Evolutionary conservation across 805 yeast genomes (phyloP), one percentile per base, ranked within the genome.

Genomic region (Pichia sporocuriosa): DNA sequence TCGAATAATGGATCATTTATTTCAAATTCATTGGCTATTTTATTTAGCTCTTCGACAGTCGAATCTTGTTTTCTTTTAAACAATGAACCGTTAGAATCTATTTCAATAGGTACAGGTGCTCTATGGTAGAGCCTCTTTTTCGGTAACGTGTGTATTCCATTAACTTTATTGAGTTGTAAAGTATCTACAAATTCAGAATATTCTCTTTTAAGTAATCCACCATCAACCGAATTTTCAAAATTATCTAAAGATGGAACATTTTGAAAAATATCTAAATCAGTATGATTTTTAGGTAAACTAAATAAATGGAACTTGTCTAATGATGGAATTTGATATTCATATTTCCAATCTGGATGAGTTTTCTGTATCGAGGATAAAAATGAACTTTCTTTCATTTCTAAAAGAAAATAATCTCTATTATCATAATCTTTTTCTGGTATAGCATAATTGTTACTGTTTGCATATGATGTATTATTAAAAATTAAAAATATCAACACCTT

Each of bases 1-100:
- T 62, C 59, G 56, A 93, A 90, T n/a, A 73, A 63, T 0, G 98
- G 98, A 63, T 93, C 98, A 16, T 71, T 59, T 40, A 93, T 90
- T 9, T 62, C 65, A 40, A 88, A 73, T 42, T 70, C 61, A 17
- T 71, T 66, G 43, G 67, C 66, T 0, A 75, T 81, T 8, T 71
- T 66, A 34, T 62, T 61, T 8, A 77, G 56, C 0, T 69, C 68
- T 35, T 58, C 51, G 58, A 72, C 63, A 10, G 81, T 69, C 1
- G 84, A 77, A 54, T 79, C 88, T 6, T 63, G 49, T 1, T 68
- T 69, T 8, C 47, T 42, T 29, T 21, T 26, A 11, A 13, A 11
- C 6, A 30, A 19, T 10, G 20, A 23, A 3, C 22, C 23, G 10
- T 25, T n/a, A 9, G 15, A 25, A 3, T 20, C n/a, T 12, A 16